phyloP scores from a whole-genome alignment of 805 yeast species.

The Maudiozyma barnettii region DNA sequence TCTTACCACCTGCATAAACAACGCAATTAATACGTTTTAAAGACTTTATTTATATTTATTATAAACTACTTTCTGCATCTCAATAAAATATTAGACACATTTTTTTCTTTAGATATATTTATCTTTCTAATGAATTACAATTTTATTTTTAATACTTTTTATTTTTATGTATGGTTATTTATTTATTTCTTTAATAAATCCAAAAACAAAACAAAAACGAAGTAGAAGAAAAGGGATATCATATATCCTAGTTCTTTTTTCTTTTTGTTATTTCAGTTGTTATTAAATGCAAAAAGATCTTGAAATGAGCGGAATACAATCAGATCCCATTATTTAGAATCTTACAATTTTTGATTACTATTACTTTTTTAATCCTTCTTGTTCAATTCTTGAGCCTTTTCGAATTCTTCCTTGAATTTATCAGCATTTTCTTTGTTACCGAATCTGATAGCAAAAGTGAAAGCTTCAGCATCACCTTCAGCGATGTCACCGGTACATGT shows the following conservation, averaged over 20 bases:
- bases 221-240: neutral
- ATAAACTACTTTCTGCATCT: neutral
- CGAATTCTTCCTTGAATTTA: slow-evolving; percentile 86
- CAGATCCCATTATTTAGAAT: no score
- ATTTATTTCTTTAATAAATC: neutral
- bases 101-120: neutral
- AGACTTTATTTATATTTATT: neutral
- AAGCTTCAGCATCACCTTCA: slow-evolving; percentile 94
- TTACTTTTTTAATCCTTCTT: slow-evolving; percentile 27
- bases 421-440: slow-evolving; percentile 90
- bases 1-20: slow-evolving; percentile 84
- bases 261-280: neutral
- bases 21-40: neutral
- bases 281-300: neutral
- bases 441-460: slow-evolving; percentile 92
- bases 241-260: neutral
- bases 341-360: no score
- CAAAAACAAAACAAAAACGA: neutral
- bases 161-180: neutral
- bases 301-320: no score
- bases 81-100: neutral
- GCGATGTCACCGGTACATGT: slow-evolving; percentile 88
- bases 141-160: neutral
- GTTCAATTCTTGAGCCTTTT: slow-evolving; percentile 66
- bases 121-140: neutral